Evolutionary conservation across 768 basidiomycete species (phyloP), one percentile per base, ranked within the genome.

Genomic region (Suillus alpinus): DNA sequence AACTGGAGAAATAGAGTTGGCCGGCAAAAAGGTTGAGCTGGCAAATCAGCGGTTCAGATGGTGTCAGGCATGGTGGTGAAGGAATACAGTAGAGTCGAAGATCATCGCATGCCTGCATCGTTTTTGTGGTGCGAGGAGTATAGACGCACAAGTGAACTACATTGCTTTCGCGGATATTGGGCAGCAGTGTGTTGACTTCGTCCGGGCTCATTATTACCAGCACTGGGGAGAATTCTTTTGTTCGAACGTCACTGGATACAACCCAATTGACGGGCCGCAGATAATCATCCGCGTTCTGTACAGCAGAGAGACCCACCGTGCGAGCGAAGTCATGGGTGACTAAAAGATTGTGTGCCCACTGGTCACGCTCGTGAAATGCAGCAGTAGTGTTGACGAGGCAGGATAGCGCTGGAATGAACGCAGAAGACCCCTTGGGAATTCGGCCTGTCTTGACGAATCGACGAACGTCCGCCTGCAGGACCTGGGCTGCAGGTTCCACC

Each of bases 191-290:
- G 44, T 81, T 69, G 43, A 66, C 77, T 66, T 83, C 81, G 59
- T 43, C 69, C 9, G 77, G 76, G 67, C 82, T 84, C 64, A 81
- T 52, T 13, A 78, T 61, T 31, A 83, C 70, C 9, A 81, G 66
- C 2, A 50, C 56, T n/a, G n/a, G n/a, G n/a, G n/a, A n/a, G n/a
- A n/a, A n/a, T n/a, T n/a, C n/a, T n/a, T n/a, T n/a, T n/a, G n/a
- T n/a, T 0, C 31, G 43, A 6, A 13, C 29, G 26, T 59, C 29
- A 34, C 56, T 51, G 1, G 70, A 71, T 14, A 69, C 51, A 16
- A 74, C 47, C 73, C 74, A 74, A 36, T 62, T 63, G 32, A 74
- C 68, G 2, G 73, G 74, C 13, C 73, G 71, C 40, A 74, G 46
- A 37, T 67, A 68, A 9, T 69, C 63, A 51, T 60, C 63, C 6